Evolutionary conservation across 306 rosid species (phyloP).

Genomic region (Nissolia schottii): DNA sequence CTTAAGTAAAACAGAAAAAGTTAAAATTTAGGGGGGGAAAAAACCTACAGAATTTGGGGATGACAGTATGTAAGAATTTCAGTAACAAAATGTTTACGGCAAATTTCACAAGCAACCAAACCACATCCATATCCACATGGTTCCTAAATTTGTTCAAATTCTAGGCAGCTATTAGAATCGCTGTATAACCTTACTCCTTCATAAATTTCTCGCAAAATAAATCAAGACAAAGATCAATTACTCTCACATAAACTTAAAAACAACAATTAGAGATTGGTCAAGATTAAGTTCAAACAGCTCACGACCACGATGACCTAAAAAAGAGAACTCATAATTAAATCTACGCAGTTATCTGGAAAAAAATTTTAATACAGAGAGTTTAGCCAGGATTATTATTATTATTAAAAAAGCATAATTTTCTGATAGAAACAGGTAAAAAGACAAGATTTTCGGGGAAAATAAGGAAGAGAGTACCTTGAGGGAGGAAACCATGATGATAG

Average conservation of each 20-base stretch:
- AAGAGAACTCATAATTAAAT: neutral
- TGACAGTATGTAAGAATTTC: neutral
- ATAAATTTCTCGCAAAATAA: neutral
- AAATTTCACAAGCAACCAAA: neutral
- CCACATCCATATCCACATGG: too few relatives aligned
- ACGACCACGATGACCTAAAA: neutral
- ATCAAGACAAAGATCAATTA: neutral
- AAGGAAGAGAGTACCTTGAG: conserved; percentile 9
- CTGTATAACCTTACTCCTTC: neutral
- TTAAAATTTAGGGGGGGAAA: too few relatives aligned
- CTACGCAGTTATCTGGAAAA: neutral
- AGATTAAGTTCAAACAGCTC: neutral
- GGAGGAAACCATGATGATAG: conserved; percentile 12
- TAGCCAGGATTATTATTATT: neutral
- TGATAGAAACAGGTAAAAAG: neutral
- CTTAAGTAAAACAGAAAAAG: neutral
- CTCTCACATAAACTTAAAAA: neutral
- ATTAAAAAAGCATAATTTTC: neutral
- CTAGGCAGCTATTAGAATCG: neutral
- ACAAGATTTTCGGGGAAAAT: neutral
- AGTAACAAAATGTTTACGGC: neutral
- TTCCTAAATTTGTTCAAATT: neutral
- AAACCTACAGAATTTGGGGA: too few relatives aligned
- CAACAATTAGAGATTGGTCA: neutral
- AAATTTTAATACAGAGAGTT: neutral